These are phyloP conservation scores for Erythrophleum fordii DNA, from an alignment of 306 rosid species.

Conservation along the genomic window DNA sequence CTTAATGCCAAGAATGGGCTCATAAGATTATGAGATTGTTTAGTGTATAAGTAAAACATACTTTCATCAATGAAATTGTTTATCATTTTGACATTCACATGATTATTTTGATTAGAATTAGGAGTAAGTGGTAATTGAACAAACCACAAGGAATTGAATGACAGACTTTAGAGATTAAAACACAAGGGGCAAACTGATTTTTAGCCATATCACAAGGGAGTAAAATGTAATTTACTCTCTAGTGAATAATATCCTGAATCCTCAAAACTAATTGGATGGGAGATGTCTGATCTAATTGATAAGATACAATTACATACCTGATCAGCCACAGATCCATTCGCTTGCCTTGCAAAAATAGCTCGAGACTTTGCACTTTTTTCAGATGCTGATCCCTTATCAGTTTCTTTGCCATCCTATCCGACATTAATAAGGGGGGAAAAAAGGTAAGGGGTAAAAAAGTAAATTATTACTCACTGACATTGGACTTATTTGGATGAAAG, in stretches of 20 bases:
- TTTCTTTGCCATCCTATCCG: slow-evolving; percentile 73
- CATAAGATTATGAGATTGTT: not conserved
- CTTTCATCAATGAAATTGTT: not conserved
- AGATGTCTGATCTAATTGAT: slow-evolving; percentile 16
- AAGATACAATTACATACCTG: slow-evolving; percentile 54
- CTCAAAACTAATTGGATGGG: not conserved
- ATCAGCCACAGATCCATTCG: slow-evolving; percentile 76
- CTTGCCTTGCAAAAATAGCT: slow-evolving; percentile 69
- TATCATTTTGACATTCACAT: not conserved
- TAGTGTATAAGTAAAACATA: not conserved
- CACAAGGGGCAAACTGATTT: not conserved
- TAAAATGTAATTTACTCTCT: not conserved
- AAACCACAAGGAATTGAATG: not conserved
- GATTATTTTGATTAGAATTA: not conserved
- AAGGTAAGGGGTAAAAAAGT: not conserved
- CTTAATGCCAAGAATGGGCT: not conserved
- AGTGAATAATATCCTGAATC: not conserved
- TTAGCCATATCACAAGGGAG: not conserved
- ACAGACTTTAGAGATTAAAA: not conserved
- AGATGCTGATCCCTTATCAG: slow-evolving; percentile 71
- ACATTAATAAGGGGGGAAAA: slow-evolving; percentile 14
- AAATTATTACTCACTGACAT: slow-evolving; percentile 11
- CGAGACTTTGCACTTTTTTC: slow-evolving; percentile 74
- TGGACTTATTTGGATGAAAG: slow-evolving; percentile 7
- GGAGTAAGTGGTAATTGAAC: not conserved